Percentiles rank a stretch among this genome's conserved stretches.
phyloP scores from a whole-genome alignment of 345 rosid species.

The Nephelium lappaceum region DNA sequence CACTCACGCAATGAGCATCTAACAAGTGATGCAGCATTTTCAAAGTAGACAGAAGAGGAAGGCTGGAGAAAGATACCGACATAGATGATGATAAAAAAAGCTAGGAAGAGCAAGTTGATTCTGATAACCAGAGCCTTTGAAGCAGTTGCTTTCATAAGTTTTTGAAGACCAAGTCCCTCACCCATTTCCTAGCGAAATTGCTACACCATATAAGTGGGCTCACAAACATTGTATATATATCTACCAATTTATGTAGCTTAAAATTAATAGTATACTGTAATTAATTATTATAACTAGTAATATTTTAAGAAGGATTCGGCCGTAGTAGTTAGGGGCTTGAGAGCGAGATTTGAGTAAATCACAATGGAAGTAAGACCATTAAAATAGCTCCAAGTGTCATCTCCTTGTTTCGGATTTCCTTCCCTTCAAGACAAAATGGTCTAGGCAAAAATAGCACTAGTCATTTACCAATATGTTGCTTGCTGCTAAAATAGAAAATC shows the following conservation, averaged over 20 bases:
- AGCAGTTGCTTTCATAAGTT: conserved; percentile 58
- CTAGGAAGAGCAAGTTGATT: conserved; percentile 63
- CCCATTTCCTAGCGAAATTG: conserved; percentile 35
- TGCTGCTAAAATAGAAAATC: conserved; percentile 10
- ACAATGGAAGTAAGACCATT: conserved; percentile 32
- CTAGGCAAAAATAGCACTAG: conserved; percentile 21
- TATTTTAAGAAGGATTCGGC: conserved; percentile 18
- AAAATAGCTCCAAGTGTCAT: conserved; percentile 50
- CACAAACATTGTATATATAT: conserved; percentile 14
- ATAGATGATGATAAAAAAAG: conserved; percentile 61
- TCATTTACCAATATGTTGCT: background rate
- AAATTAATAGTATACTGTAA: conserved; percentile 1
- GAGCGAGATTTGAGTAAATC: conserved; percentile 35
- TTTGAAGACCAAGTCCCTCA: conserved; percentile 38
- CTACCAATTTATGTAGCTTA: conserved; percentile 11
- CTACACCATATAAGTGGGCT: conserved; percentile 24
- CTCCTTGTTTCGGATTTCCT: conserved; percentile 25
- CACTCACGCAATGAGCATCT: conserved; percentile 79
- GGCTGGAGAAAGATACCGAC: conserved; percentile 62
- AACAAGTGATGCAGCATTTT: conserved; percentile 62
- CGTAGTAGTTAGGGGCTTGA: conserved; percentile 39
- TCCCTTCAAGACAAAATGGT: conserved; percentile 39
- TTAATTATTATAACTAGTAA: conserved; percentile 12
- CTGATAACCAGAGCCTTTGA: conserved; percentile 65
- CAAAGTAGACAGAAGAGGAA: conserved; percentile 63